A percentile compares a stretch with the other conserved stretches of the same genome.
Conservation (phyloP, 495 filamentous ascomycete genomes). For the Lichina pygmaea region DNA sequence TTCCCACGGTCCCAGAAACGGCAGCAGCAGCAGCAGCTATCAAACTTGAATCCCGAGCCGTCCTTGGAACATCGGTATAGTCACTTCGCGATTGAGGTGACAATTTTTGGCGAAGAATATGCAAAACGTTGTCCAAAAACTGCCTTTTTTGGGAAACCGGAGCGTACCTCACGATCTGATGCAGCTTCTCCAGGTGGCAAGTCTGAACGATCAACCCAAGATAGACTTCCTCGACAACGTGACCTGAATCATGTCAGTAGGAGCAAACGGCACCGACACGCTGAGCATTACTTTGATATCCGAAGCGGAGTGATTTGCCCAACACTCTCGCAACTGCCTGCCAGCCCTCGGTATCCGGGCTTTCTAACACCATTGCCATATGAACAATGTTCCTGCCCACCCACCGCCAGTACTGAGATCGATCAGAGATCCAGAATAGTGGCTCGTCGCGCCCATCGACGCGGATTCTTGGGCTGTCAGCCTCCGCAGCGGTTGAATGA, state of each 20-base stretch:
- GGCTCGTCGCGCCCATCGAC: constrained; percentile 5
- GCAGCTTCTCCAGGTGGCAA: constrained; percentile 1
- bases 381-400: constrained; percentile 38
- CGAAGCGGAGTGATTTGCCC: constrained; percentile 38
- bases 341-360: constrained; percentile 17
- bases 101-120: constrained; percentile 19
- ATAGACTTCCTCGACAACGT: constrained; percentile 23
- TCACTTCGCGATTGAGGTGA: constrained; percentile 13
- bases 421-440: constrained; percentile 36
- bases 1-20: constrained; percentile 12
- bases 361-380: constrained; percentile 16
- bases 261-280: no score
- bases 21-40: constrained; percentile 24
- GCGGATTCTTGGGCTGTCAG: constrained; percentile 21
- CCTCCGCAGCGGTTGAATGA: constrained; percentile 47
- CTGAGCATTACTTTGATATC: constrained; percentile 17
- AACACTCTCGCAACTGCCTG: constrained; percentile 33
- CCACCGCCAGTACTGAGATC: constrained; percentile 41
- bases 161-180: constrained; percentile 3
- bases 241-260: constrained; percentile 18
- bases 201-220: constrained; percentile 18
- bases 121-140: constrained; percentile 27
- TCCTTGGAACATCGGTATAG: constrained; percentile 9
- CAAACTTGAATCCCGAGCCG: constrained; percentile 9
- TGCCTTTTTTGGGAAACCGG: constrained; percentile 24